Base-by-base conservation (phyloP, 2,329 filamentous ascomycete genomes). In the Lachnellula arida region DNA sequence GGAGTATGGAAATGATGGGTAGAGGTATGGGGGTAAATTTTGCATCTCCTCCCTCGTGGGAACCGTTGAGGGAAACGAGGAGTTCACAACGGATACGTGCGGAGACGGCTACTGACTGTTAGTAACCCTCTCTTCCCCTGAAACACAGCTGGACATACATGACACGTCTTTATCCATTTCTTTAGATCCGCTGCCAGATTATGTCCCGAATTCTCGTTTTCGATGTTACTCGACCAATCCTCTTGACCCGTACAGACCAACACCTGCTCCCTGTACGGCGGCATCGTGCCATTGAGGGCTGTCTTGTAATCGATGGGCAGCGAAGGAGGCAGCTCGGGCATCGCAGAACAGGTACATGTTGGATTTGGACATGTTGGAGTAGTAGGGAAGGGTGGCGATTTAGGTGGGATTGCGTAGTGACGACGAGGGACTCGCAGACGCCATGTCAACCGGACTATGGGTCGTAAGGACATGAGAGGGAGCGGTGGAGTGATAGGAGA, bases 181-280 rank as follows among this genome's bases (percentile, higher is more conserved):
- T 89, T 93, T 56, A 97, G 71, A 54, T 89, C 85, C 39, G 86
- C 84, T 5, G 86, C 84, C 17, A 92, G 71, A 63, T 86, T 86
- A 62, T 84, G 79, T 15, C 76, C 82, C 66, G 73, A 80, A 64
- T 86, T 82, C 57, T 95, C 91, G 46, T 96, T 86, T 69, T 96
- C 91, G 60, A 97, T 95, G 55, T 83, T 82, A 67, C 88, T 92
- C 28, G 79, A 77, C 92, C 92, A 97, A 73, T 96, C 89, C 32
- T 79, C 74, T 58, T 84, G 82, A 4, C 90, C 91, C 0, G 91
- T 96, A 60, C 88, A 92, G 14, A 97, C 78, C 9, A 97, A 73
- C 3, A 97, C 81, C 64, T 97, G 91, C 71, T 95, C 87, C 1
- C 85, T 79, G 69, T 96, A 96, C 1, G 80, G 76, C 2, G 87